These are phyloP conservation scores for Ilyonectria destructans DNA, from an alignment of 2,329 filamentous ascomycete species.

Conservation along the genomic window DNA sequence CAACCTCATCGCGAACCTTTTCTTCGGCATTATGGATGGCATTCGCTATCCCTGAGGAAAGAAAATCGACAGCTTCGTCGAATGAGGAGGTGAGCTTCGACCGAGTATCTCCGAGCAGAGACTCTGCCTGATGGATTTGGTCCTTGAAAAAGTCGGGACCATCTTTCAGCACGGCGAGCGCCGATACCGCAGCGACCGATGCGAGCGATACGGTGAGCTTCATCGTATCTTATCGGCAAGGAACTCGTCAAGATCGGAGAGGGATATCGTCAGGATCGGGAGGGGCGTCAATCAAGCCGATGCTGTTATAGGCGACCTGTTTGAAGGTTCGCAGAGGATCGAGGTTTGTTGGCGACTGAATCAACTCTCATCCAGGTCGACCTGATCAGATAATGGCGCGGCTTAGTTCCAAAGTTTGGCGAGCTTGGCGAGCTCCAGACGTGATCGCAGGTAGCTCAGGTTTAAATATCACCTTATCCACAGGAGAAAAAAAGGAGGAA, in stretches of 20 bases:
- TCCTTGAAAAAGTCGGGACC: conserved; percentile 28
- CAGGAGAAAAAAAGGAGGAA: background rate
- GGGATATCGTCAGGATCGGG: background rate
- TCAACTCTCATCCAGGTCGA: background rate
- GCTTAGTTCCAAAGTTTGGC: background rate
- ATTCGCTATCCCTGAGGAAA: conserved; percentile 31
- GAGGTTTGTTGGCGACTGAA: background rate
- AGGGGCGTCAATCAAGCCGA: background rate
- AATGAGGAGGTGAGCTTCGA: conserved; percentile 28
- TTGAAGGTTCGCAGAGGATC: background rate
- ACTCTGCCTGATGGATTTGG: conserved; percentile 25
- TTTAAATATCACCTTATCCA: background rate
- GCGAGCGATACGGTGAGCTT: conserved; percentile 39
- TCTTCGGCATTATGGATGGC: conserved; percentile 9
- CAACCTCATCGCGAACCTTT: conserved; percentile 13
- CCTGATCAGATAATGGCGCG: background rate
- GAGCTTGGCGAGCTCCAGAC: too few relatives aligned
- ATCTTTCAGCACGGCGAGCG: conserved; percentile 40
- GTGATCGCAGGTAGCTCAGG: background rate
- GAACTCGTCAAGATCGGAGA: background rate
- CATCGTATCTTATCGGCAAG: conserved; percentile 28
- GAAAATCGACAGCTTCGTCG: conserved; percentile 36
- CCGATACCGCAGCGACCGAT: conserved; percentile 43
- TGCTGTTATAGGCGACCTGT: background rate
- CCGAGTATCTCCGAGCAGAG: conserved; percentile 24